Evolutionary conservation across 2,329 filamentous ascomycete species (phyloP), one percentile per base, ranked within the genome.

Genomic region (Nigrospora osmanthi): DNA sequence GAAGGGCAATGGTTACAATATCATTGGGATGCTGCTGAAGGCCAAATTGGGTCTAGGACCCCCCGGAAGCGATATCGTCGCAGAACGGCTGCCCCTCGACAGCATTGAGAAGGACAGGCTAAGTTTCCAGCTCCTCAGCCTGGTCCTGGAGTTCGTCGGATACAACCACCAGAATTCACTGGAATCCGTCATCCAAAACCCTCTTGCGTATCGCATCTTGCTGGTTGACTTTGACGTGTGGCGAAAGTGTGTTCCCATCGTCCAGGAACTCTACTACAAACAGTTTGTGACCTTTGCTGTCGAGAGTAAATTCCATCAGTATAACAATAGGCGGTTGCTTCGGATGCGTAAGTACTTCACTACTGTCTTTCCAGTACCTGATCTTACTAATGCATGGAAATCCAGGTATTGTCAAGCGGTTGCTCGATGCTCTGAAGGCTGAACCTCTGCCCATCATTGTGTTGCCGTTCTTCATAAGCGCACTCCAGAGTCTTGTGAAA

Each of bases 161-260:
- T 97, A 95, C 63, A 83, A 90, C 49, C 82, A 85, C 52, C 70
- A 78, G n/a, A 75, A 82, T 32, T 87, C 89, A 1, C 80, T 89
- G 47, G 84, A 91, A 47, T 96, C 91, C 1, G 87, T 96, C 55
- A 94, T 98, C 59, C 87, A 95, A 54, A 98, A 98, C 56, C 91
- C 93, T 0, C 75, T 98, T 49, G 93, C 91, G 4, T 98, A 97
- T 64, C 83, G 93, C 38, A 84, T 95, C 32, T 72, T 98, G 15
- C 74, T 98, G 28, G 87, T 97, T 44, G 93, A 98, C 63, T 80
- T 94, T 52, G 91, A 96, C 56, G 85, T 91, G 16, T 98, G 93
- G 93, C 80, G 91, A 52, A 83, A 81, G 63, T 87, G 86, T 17
- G 83, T 87, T 32, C 61, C 80, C 6, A 75, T 82, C 15, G 87